phyloP scores from a whole-genome alignment of 2,329 filamentous ascomycete genomes.

The Colletotrichum incanum region DNA sequence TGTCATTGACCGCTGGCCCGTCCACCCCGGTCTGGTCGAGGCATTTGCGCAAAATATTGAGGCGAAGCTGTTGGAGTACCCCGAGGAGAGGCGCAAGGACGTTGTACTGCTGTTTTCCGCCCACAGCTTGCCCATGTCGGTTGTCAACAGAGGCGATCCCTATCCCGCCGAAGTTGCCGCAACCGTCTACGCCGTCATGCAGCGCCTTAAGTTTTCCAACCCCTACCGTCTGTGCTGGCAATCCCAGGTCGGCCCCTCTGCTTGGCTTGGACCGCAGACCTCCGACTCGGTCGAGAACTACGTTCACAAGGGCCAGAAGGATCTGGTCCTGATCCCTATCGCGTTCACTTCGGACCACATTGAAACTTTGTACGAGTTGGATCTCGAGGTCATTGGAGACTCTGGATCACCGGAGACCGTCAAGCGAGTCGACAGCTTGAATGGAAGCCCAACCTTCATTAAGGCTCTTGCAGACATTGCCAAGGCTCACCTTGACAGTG shows the following conservation, averaged over 20 bases:
- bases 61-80: slow-evolving; percentile 86
- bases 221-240: slow-evolving; percentile 97
- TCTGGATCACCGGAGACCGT: slow-evolving; percentile 83
- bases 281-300: slow-evolving; percentile 90
- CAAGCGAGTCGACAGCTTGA: slow-evolving; percentile 92
- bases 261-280: slow-evolving; percentile 97
- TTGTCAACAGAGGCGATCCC: slow-evolving; percentile 95
- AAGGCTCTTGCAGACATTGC: slow-evolving; percentile 90
- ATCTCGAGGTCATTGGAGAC: slow-evolving; percentile 95
- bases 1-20: slow-evolving; percentile 97
- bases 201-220: slow-evolving; percentile 88
- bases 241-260: slow-evolving; percentile 94
- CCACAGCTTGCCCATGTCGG: slow-evolving; percentile 96
- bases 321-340: slow-evolving; percentile 92
- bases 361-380: slow-evolving; percentile 94
- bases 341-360: slow-evolving; percentile 99
- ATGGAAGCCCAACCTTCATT: slow-evolving; percentile 93
- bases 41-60: slow-evolving; percentile 95
- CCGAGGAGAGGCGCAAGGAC: slow-evolving; percentile 82
- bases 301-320: slow-evolving; percentile 90
- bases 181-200: slow-evolving; percentile 97
- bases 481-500: slow-evolving; percentile 81
- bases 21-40: slow-evolving; percentile 90
- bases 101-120: slow-evolving; percentile 95
- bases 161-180: slow-evolving; percentile 97